These are phyloP conservation scores for Eragrostis curvula DNA, from an alignment of 176 grass and related monocot genomes.

Conservation along the genomic window DNA sequence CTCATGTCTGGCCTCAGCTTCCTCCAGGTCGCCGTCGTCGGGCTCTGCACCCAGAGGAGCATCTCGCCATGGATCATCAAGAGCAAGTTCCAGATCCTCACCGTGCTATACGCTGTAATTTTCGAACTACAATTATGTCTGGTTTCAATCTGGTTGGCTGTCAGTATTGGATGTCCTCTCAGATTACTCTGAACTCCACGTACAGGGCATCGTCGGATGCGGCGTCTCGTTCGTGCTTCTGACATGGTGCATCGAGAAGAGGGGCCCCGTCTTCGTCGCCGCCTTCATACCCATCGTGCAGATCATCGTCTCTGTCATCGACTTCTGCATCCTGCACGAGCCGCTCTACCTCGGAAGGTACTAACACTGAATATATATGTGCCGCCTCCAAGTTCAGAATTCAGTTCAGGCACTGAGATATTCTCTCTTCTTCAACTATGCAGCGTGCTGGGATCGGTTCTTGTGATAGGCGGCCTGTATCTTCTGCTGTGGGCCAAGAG, in stretches of 20 bases:
- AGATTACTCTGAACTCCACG: background rate
- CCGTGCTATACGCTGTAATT: slow-evolving; percentile 64
- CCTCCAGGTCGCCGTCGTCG: slow-evolving; percentile 67
- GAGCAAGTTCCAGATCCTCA: slow-evolving; percentile 78
- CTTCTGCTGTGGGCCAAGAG: slow-evolving; percentile 92
- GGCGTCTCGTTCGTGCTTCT: slow-evolving; percentile 74
- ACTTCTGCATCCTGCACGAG: slow-evolving; percentile 77
- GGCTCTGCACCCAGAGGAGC: slow-evolving; percentile 62
- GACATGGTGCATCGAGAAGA: slow-evolving; percentile 94
- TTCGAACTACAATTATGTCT: background rate
- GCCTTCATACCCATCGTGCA: slow-evolving; percentile 94
- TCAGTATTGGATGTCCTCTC: background rate
- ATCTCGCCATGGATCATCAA: slow-evolving; percentile 61
- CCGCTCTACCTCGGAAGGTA: slow-evolving; percentile 90
- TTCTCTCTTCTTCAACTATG: background rate
- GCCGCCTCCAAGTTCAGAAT: background rate
- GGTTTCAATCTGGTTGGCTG: background rate
- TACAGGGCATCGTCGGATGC: slow-evolving; percentile 81
- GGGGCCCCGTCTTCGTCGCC: slow-evolving; percentile 75
- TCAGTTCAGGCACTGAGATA: background rate
- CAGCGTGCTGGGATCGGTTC: slow-evolving; percentile 71
- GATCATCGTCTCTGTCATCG: slow-evolving; percentile 83
- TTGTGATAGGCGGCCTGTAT: slow-evolving; percentile 80
- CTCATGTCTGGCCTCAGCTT: slow-evolving; percentile 81
- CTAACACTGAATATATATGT: background rate